phyloP scores from a whole-genome alignment of 2,329 filamentous ascomycete species.

The Neofusicoccum ribis region DNA sequence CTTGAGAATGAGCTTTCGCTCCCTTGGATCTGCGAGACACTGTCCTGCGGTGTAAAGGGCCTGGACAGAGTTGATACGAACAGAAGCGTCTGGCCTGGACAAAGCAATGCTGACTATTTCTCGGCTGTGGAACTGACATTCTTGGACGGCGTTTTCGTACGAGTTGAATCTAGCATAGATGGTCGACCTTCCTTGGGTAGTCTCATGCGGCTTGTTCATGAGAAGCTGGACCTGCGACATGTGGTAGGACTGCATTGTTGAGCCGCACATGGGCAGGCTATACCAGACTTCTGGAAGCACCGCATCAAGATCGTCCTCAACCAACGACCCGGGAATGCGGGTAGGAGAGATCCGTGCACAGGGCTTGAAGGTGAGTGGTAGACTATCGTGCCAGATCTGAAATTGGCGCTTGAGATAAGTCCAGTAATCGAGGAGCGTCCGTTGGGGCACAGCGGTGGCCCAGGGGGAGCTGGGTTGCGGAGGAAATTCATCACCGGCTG shows the following conservation, averaged over 20 bases:
- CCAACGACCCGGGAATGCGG: slow-evolving; percentile 27
- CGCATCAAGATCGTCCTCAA: slow-evolving; percentile 34
- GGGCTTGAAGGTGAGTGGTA: slow-evolving; percentile 61
- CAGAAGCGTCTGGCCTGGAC: slow-evolving; percentile 55
- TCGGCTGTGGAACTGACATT: slow-evolving; percentile 58
- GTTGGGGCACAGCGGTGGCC: slow-evolving; percentile 49
- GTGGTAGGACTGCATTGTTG: slow-evolving; percentile 66
- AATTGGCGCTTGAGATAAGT: slow-evolving; percentile 57
- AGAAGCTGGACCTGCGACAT: slow-evolving; percentile 64
- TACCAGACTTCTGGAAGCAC: slow-evolving; percentile 63
- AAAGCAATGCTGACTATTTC: slow-evolving; percentile 64
- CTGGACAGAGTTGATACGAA: slow-evolving; percentile 60
- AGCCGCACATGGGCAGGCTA: slow-evolving; percentile 62
- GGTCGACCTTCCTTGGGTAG: slow-evolving; percentile 53
- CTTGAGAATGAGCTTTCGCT: slow-evolving; percentile 57
- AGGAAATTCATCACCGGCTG: slow-evolving; percentile 54
- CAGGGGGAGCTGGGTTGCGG: slow-evolving; percentile 38
- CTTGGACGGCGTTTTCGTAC: slow-evolving; percentile 58
- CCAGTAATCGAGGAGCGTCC: slow-evolving; percentile 55
- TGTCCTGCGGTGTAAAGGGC: slow-evolving; percentile 64
- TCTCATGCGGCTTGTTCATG: slow-evolving; percentile 60
- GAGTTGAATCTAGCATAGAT: slow-evolving; percentile 56
- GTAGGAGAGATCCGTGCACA: slow-evolving; percentile 51
- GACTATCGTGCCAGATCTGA: slow-evolving; percentile 58
- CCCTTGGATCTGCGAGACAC: slow-evolving; percentile 56